Conservation (phyloP, 495 filamentous ascomycete species). For the Penicillium cataractarum region DNA sequence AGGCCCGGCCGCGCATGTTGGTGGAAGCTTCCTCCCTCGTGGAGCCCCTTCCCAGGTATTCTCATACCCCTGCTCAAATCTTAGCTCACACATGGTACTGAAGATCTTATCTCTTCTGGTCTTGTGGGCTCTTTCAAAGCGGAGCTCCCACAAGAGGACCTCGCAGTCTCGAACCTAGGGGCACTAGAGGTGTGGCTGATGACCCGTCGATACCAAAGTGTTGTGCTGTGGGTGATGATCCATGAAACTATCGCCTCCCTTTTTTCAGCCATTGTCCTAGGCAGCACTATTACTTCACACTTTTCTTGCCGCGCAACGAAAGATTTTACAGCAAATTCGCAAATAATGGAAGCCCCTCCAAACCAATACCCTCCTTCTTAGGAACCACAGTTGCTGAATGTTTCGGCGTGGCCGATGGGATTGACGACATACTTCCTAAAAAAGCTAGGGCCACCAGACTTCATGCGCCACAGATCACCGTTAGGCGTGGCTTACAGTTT, state of each 20-base stretch:
- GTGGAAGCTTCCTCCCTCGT: conserved; percentile 25
- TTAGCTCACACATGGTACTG: conserved; percentile 18
- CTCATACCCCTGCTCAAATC: conserved; percentile 5
- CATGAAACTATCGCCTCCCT: conserved; percentile 10
- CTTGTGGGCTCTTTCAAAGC: not conserved
- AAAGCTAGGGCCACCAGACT: conserved; percentile 6
- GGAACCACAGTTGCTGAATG: not conserved
- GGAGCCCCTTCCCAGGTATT: conserved; percentile 13
- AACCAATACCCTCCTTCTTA: not conserved
- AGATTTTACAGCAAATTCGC: not conserved
- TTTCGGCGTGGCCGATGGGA: conserved; percentile 25
- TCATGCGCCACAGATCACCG: conserved; percentile 28
- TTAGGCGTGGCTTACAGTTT: conserved; percentile 30
- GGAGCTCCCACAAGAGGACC: not conserved
- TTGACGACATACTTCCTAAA: conserved; percentile 9
- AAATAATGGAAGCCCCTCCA: not conserved
- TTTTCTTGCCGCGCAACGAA: not conserved
- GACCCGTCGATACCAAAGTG: not conserved
- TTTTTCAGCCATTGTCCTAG: conserved; percentile 3
- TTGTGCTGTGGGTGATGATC: conserved; percentile 19
- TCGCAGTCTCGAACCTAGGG: not conserved
- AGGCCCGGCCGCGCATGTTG: conserved; percentile 6
- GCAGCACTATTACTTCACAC: conserved; percentile 20
- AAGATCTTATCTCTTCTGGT: conserved; percentile 5
- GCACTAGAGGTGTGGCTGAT: conserved; percentile 16